These are phyloP conservation scores for Ophiosphaerella herpotricha DNA, from an alignment of 2,329 filamentous ascomycete genomes.

Conservation along the genomic window DNA sequence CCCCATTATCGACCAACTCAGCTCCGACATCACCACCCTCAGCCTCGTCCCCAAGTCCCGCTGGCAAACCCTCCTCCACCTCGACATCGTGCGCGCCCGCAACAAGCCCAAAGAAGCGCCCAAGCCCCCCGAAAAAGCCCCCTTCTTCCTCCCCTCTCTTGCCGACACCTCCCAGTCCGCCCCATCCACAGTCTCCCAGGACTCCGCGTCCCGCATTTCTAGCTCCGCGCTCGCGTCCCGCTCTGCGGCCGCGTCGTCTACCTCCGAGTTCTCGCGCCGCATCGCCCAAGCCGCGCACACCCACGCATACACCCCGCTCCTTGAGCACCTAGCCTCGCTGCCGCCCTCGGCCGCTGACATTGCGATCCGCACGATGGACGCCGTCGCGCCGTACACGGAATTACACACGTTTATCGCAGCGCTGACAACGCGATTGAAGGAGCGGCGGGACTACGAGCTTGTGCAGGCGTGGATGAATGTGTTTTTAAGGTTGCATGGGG, in stretches of 20 bases:
- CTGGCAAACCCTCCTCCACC: conserved; percentile 92
- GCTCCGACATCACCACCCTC: conserved; percentile 80
- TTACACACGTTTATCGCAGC: conserved; percentile 80
- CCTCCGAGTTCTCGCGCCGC: conserved; percentile 54
- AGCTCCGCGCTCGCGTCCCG: conserved; percentile 39
- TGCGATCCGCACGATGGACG: conserved; percentile 79
- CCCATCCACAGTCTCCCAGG: conserved; percentile 6
- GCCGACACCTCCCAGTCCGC: conserved; percentile 16
- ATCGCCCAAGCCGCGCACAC: conserved; percentile 55
- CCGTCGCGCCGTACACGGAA: conserved; percentile 64
- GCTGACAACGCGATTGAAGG: conserved; percentile 70
- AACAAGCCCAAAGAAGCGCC: conserved; percentile 94
- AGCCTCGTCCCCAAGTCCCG: conserved; percentile 86
- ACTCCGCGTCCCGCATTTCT: conserved; percentile 38
- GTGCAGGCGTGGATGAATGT: conserved; percentile 98
- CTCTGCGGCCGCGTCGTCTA: conserved; percentile 34
- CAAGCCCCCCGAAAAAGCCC: conserved; percentile 90
- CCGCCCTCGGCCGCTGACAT: conserved; percentile 86
- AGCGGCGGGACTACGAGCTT: conserved; percentile 85
- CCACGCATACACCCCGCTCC: conserved; percentile 68
- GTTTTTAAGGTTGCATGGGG: conserved; percentile 78
- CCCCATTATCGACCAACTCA: conserved; percentile 74
- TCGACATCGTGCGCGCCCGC: conserved; percentile 86
- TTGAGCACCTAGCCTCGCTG: conserved; percentile 79
- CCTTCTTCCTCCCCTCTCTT: conserved; percentile 86